Evolutionary conservation across 2,329 filamentous ascomycete genomes (phyloP).

Genomic region (Xylaria sp.): DNA sequence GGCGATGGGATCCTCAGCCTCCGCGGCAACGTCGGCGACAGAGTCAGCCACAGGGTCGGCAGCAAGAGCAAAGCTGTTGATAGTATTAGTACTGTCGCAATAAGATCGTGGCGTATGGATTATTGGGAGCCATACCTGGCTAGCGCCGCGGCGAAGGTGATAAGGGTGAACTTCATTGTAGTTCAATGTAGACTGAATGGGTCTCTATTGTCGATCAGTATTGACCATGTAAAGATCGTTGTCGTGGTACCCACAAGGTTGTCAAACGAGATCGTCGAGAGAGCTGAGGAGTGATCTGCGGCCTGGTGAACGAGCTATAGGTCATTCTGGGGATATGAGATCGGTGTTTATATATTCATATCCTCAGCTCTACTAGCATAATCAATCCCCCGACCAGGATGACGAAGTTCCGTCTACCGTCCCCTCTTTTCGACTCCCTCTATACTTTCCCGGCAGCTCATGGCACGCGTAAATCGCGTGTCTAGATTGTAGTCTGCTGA

Average conservation of each 20-base stretch:
- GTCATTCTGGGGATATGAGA: background rate
- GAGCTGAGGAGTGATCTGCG: constrained; percentile 26
- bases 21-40: background rate
- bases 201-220: constrained; percentile 3
- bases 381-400: constrained; percentile 12
- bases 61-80: constrained; percentile 15
- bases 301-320: constrained; percentile 6
- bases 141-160: constrained; percentile 39
- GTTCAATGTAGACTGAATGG: background rate
- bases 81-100: background rate
- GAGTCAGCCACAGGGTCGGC: constrained; percentile 5
- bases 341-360: constrained; percentile 30
- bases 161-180: constrained; percentile 43
- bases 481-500: constrained; percentile 22
- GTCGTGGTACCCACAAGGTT: constrained; percentile 11
- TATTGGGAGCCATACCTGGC: constrained; percentile 39
- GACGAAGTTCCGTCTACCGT: constrained; percentile 21
- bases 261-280: constrained; percentile 13
- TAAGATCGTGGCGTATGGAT: background rate
- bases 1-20: background rate
- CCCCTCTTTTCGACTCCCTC: constrained; percentile 13
- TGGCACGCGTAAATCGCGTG: background rate
- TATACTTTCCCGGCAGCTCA: background rate
- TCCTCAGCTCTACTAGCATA: constrained; percentile 5
- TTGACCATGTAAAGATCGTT: constrained; percentile 2